Evolutionary conservation across 805 yeast species (phyloP).

Genomic region (Groenewaldozyma salmanticensis): DNA sequence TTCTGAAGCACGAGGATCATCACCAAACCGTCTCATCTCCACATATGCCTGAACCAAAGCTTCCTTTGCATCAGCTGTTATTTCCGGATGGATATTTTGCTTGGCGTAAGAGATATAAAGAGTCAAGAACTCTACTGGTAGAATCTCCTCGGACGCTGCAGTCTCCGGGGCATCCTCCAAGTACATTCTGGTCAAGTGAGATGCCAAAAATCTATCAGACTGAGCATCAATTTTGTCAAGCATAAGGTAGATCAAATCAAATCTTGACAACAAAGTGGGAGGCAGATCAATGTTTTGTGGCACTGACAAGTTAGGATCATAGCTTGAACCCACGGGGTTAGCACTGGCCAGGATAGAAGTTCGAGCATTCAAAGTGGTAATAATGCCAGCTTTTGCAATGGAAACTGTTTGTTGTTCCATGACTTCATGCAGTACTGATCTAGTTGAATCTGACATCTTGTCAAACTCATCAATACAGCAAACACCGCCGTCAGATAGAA

Average conservation of each 20-base stretch:
- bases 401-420: conserved; percentile 99
- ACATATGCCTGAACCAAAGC: conserved; percentile 85
- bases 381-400: conserved; percentile 96
- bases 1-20: conserved; percentile 76
- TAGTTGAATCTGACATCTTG: conserved; percentile 89
- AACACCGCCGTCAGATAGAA: conserved; percentile 93
- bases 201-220: conserved; percentile 76
- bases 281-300: conserved; percentile 94
- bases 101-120: conserved; percentile 91
- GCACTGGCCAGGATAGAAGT: conserved; percentile 95
- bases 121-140: conserved; percentile 83
- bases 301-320: conserved; percentile 91
- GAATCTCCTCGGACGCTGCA: conserved; percentile 54
- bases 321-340: conserved; percentile 91
- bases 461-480: conserved; percentile 99
- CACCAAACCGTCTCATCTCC: conserved; percentile 89
- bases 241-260: conserved; percentile 86
- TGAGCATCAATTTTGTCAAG: conserved; percentile 86
- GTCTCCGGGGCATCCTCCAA: conserved; percentile 76
- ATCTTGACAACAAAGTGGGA: conserved; percentile 89
- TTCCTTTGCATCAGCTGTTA: conserved; percentile 70
- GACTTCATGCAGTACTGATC: conserved; percentile 94
- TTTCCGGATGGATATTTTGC: conserved; percentile 67
- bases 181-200: conserved; percentile 85
- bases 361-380: conserved; percentile 92